phyloP scores from a whole-genome alignment of 352 stramenopile species.

The Globisporangium parvum region DNA sequence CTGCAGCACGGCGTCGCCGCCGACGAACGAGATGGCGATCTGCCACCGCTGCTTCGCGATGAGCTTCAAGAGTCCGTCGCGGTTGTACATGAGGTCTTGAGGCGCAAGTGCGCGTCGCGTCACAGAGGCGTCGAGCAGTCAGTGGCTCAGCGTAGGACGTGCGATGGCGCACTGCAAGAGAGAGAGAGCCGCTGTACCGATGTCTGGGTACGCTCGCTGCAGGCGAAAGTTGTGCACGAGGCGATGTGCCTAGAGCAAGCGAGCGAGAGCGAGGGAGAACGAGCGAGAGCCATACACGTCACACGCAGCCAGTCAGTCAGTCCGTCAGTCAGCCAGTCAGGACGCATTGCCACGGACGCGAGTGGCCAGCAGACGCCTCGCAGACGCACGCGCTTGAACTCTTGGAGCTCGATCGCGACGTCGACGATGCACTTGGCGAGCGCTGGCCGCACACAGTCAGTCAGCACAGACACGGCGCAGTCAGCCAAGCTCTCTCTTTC shows the following conservation, averaged over 20 bases:
- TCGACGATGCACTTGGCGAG: slow-evolving; percentile 41
- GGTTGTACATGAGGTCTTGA: slow-evolving; percentile 49
- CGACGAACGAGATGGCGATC: slow-evolving; percentile 55
- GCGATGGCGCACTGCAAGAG: too few relatives aligned
- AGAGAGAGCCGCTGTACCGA: slow-evolving; percentile 20
- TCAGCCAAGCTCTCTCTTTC: background rate
- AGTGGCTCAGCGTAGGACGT: too few relatives aligned
- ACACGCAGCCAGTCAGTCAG: background rate
- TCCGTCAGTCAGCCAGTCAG: too few relatives aligned
- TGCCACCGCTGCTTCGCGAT: slow-evolving; percentile 59
- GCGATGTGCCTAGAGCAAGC: slow-evolving; percentile 35
- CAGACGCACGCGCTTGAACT: slow-evolving; percentile 50
- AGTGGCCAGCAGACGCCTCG: too few relatives aligned
- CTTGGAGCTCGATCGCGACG: slow-evolving; percentile 36
- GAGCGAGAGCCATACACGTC: background rate
- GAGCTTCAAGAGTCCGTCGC: slow-evolving; percentile 49
- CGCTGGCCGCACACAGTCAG: background rate
- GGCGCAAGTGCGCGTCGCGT: background rate
- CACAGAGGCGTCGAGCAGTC: background rate
- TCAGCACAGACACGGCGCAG: background rate
- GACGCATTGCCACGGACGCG: background rate
- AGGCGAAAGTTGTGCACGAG: slow-evolving; percentile 46
- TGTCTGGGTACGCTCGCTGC: slow-evolving; percentile 46
- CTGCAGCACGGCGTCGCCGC: slow-evolving; percentile 43
- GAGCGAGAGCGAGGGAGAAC: background rate